Evolutionary conservation across 1,139 yeast genomes (phyloP).

Genomic region (Pichia inconspicua): DNA sequence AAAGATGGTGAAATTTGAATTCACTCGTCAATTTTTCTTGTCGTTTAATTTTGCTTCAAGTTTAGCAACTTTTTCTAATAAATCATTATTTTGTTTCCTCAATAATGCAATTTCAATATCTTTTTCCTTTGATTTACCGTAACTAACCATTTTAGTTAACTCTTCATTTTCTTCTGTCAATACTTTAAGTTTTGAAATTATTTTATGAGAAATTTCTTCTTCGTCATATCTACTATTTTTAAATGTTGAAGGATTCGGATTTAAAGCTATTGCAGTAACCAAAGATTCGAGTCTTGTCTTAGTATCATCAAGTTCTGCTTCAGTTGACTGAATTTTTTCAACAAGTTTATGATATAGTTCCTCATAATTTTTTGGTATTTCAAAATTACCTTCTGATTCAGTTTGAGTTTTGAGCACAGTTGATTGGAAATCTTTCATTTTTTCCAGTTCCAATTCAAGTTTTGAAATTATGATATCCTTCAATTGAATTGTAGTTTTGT

Average conservation of each 20-base stretch:
- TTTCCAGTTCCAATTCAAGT: conserved; percentile 23
- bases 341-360: conserved; percentile 45
- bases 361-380: conserved; percentile 39
- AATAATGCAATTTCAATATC: conserved; percentile 61
- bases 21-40: not conserved
- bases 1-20: not conserved
- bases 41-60: conserved; percentile 24
- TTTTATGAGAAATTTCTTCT: conserved; percentile 70
- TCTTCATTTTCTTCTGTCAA: conserved; percentile 66
- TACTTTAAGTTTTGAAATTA: conserved; percentile 53
- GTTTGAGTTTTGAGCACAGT: conserved; percentile 12
- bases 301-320: conserved; percentile 51
- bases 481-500: conserved; percentile 21
- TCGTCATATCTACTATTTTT: conserved; percentile 57
- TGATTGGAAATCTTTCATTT: conserved; percentile 17
- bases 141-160: conserved; percentile 61
- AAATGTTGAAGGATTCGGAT: conserved; percentile 36
- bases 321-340: conserved; percentile 42
- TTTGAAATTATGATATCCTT: conserved; percentile 24
- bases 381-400: conserved; percentile 18
- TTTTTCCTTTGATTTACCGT: conserved; percentile 63
- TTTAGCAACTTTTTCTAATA: conserved; percentile 29
- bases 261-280: conserved; percentile 44
- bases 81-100: conserved; percentile 41
- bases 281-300: conserved; percentile 56